Percentiles rank a stretch among this genome's conserved stretches.
phyloP scores from a whole-genome alignment of 176 grass and related monocot species.

The Phoenix dactylifera region DNA sequence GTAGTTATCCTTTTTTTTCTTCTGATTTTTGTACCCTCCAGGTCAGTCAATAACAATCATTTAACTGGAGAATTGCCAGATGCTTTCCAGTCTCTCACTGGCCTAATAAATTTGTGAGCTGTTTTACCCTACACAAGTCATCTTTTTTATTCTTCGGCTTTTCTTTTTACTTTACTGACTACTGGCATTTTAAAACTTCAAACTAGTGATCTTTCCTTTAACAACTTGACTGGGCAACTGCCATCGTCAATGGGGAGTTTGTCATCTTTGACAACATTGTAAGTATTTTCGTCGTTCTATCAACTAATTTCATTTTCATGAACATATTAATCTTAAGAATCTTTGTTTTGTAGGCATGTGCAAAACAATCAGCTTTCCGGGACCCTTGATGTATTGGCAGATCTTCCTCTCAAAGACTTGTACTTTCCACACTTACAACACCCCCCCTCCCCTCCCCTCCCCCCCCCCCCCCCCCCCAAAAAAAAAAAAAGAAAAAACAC shows the following conservation, averaged over 20 bases:
- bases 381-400: constrained; percentile 68
- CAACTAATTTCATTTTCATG: constrained; percentile 4
- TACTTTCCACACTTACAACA: constrained; percentile 22
- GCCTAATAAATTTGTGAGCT: constrained; percentile 77
- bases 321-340: not conserved
- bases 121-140: not conserved
- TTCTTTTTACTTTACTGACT: constrained; percentile 12
- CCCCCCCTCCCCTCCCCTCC: too few species aligned
- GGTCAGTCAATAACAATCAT: constrained; percentile 72
- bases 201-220: constrained; percentile 81
- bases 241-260: constrained; percentile 75
- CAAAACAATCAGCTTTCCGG: constrained; percentile 83
- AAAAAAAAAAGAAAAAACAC: too few species aligned
- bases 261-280: constrained; percentile 80
- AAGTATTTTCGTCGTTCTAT: constrained; percentile 18
- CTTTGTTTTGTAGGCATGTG: constrained; percentile 49
- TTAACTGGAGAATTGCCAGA: constrained; percentile 77
- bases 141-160: constrained; percentile 1
- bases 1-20: not conserved
- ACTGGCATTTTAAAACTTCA: constrained; percentile 13
- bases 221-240: constrained; percentile 72
- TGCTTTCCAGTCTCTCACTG: constrained; percentile 54
- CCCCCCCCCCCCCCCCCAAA: too few species aligned
- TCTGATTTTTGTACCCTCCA: constrained; percentile 26
- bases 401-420: constrained; percentile 92